Evolutionary conservation across 495 filamentous ascomycete genomes (phyloP).

Genomic region (Neurospora sp.): DNA sequence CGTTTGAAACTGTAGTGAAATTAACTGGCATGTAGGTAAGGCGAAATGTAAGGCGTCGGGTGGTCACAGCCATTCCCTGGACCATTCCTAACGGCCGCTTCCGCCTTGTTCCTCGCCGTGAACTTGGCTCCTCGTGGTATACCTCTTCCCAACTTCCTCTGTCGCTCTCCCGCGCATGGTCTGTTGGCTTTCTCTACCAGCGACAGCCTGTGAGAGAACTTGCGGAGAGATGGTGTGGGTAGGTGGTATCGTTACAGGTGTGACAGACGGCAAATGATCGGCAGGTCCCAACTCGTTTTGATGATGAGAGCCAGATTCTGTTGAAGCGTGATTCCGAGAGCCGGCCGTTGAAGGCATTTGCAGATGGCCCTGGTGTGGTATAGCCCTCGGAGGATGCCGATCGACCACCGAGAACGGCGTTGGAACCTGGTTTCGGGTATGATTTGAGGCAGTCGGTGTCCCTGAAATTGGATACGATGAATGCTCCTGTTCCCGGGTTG

Average conservation of each 20-base stretch:
- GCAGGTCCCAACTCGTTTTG: background rate
- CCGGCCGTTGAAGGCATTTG: background rate
- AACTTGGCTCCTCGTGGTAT: background rate
- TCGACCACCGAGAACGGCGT: background rate
- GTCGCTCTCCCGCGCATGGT: background rate
- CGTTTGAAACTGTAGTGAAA: background rate
- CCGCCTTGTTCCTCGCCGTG: background rate
- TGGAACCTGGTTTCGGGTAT: background rate
- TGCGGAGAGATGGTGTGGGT: background rate
- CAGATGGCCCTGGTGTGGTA: background rate
- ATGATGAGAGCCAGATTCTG: background rate
- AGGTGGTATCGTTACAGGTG: background rate
- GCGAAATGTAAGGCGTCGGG: no score
- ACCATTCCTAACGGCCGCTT: background rate
- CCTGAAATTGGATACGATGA: background rate
- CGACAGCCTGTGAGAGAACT: background rate
- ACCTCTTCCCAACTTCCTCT: background rate
- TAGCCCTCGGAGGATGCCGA: background rate
- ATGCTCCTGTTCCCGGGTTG: background rate
- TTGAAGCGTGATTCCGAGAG: background rate
- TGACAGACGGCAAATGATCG: background rate
- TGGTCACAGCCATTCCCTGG: background rate
- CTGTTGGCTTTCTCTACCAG: background rate
- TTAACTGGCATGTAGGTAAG: background rate
- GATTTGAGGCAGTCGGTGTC: background rate